Percentiles rank a stretch among this genome's conserved stretches.
Evolutionary conservation across 1,139 yeast species (phyloP).

Genomic region (Kazachstania sp.): DNA sequence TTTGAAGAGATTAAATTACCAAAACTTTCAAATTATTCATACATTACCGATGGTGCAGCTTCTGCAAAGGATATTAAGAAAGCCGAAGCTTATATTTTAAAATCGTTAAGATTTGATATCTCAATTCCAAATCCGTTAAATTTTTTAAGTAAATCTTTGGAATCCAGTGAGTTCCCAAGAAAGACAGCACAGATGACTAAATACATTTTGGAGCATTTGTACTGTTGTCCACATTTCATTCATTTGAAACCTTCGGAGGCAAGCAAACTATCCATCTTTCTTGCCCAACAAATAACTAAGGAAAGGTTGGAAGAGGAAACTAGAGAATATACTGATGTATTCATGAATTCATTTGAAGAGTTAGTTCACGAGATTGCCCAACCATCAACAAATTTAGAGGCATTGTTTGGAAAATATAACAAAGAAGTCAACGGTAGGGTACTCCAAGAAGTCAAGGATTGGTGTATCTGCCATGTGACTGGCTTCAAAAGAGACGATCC

Average conservation of each 20-base stretch:
- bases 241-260: slow-evolving; percentile 72
- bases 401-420: slow-evolving; percentile 21
- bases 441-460: slow-evolving; percentile 13
- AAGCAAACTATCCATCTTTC: slow-evolving; percentile 89
- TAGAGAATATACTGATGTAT: slow-evolving; percentile 31
- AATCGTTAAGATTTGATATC: slow-evolving; percentile 67
- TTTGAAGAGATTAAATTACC: slow-evolving; percentile 96
- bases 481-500: not conserved
- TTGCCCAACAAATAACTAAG: slow-evolving; percentile 63
- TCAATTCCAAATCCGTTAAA: slow-evolving; percentile 93
- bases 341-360: slow-evolving; percentile 31
- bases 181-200: slow-evolving; percentile 82
- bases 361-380: slow-evolving; percentile 23
- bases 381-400: slow-evolving; percentile 26
- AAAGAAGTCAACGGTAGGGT: slow-evolving; percentile 14
- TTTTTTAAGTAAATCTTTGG: slow-evolving; percentile 81
- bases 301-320: not conserved
- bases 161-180: slow-evolving; percentile 71
- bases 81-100: slow-evolving; percentile 77
- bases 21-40: slow-evolving; percentile 77
- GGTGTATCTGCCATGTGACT: slow-evolving; percentile 9
- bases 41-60: slow-evolving; percentile 78
- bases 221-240: slow-evolving; percentile 72
- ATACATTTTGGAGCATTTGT: slow-evolving; percentile 75
- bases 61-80: slow-evolving; percentile 75